Evolutionary conservation across 192 early-diverging fungal genomes (phyloP), one percentile per base, ranked within the genome.

Genomic region (Oehlia diaphana): DNA sequence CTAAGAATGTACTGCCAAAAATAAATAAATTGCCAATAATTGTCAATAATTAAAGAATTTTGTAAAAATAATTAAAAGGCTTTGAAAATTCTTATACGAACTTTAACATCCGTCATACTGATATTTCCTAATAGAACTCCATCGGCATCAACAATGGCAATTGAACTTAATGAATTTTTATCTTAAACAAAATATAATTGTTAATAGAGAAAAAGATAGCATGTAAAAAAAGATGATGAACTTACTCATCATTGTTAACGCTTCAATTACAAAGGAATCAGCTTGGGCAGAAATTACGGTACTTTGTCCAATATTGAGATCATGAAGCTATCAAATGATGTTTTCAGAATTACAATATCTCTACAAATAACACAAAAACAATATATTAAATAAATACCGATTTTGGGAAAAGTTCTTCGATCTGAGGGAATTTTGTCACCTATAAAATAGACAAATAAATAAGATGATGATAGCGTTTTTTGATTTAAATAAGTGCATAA

Each of bases 81-180:
- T 42, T 42, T 68, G 7, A 12, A 44, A 39, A 61, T 14, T 5
- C 2, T 31, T 70, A 3, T 53, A 37, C 39, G 26, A 83, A 88
- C 88, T 81, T 92, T 92, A 77, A 92, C 86, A 83, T 92, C 92
- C 4, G 91, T 88, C 87, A 92, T 89, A 76, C 90, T 92, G 50
- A 92, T 86, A 81, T 92, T 92, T 12, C 90, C 92, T 9, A 92
- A 53, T 2, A 92, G 81, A 21, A 87, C 78, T 4, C 92, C 90
- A 72, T 83, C 85, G 37, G 80, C 79, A 69, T 86, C 86, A 23
- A 92, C 67, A 2, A 92, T 86, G 9, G 90, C 92, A n/a, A 92
- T 71, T 21, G 92, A 92, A 9, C 91, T 91, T 8, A 92, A 84
- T 42, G 85, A 86, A 64, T 90, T 85, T 35, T 87, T 86, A 71